phyloP scores from a whole-genome alignment of 2,329 filamentous ascomycete species.

The Bipolaris bicolor region DNA sequence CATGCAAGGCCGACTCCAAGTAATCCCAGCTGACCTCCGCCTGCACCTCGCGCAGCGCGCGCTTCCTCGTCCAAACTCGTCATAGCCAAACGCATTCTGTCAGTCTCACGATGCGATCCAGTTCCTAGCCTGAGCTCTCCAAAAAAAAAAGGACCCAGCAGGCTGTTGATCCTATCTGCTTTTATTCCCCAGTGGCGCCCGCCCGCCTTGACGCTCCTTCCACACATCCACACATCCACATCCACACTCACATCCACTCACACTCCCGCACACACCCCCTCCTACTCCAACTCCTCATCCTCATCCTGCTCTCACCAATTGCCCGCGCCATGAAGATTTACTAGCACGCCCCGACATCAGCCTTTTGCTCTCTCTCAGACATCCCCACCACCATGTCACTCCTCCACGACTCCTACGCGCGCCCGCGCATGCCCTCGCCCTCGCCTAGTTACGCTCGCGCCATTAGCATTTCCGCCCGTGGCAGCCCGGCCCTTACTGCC shows the following conservation, averaged over 20 bases:
- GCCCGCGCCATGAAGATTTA: conserved; percentile 38
- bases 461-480: conserved; percentile 48
- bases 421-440: conserved; percentile 44
- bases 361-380: conserved; percentile 1
- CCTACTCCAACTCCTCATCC: too few species aligned
- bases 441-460: conserved; percentile 41
- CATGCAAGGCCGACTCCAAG: conserved; percentile 23
- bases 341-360: conserved; percentile 16
- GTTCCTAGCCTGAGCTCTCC: conserved; percentile 29
- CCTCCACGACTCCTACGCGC: conserved; percentile 37
- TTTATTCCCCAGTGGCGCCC: conserved; percentile 36
- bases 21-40: conserved; percentile 35
- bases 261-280: neutral
- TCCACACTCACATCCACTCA: neutral
- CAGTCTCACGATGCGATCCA: conserved; percentile 40
- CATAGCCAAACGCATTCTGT: conserved; percentile 31
- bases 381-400: conserved; percentile 31
- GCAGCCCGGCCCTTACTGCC: conserved; percentile 49
- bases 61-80: conserved; percentile 35
- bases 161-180: conserved; percentile 37
- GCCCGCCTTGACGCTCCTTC: conserved; percentile 28
- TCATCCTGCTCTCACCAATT: conserved; percentile 3
- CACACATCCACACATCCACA: neutral
- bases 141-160: conserved; percentile 28
- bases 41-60: conserved; percentile 41